Conservation (phyloP, 495 filamentous ascomycete genomes). For the Aspergillus sclerotiicarbonarius region DNA sequence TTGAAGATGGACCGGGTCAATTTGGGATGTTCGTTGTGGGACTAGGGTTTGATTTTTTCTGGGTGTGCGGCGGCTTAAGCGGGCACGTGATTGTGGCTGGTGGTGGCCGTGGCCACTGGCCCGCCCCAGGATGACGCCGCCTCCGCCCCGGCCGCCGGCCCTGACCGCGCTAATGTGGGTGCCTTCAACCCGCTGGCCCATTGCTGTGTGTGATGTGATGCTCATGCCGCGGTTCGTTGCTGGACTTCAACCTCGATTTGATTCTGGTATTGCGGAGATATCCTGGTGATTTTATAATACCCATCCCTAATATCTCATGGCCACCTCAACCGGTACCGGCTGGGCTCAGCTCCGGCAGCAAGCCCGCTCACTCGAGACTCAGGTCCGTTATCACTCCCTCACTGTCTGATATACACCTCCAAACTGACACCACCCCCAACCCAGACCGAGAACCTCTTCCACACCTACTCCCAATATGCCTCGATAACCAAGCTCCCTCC, state of each 20-base stretch:
- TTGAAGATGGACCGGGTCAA: constrained; percentile 50
- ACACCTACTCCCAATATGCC: constrained; percentile 95
- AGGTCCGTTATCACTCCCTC: constrained; percentile 52
- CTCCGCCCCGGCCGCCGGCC: background rate
- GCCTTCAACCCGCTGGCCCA: too few species aligned
- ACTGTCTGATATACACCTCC: background rate
- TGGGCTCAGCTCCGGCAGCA: constrained; percentile 97
- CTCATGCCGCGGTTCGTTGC: too few species aligned
- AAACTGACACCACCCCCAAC: background rate
- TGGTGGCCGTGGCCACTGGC: background rate
- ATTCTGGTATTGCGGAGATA: too few species aligned
- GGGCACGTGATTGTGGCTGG: constrained; percentile 31
- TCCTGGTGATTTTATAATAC: background rate
- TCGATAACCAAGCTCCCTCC: constrained; percentile 72
- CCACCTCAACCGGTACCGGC: constrained; percentile 72
- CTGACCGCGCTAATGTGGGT: background rate
- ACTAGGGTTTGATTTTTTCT: constrained; percentile 49
- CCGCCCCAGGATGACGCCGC: background rate
- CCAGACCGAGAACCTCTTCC: constrained; percentile 89
- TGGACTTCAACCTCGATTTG: too few species aligned
- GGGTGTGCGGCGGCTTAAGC: constrained; percentile 35
- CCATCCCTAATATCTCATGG: constrained; percentile 53
- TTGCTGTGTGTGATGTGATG: too few species aligned
- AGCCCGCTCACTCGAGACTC: constrained; percentile 83
- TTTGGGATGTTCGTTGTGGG: constrained; percentile 50